These are phyloP conservation scores for Bolboschoenus planiculmis DNA, from an alignment of 176 grass and related monocot species.

Conservation along the genomic window DNA sequence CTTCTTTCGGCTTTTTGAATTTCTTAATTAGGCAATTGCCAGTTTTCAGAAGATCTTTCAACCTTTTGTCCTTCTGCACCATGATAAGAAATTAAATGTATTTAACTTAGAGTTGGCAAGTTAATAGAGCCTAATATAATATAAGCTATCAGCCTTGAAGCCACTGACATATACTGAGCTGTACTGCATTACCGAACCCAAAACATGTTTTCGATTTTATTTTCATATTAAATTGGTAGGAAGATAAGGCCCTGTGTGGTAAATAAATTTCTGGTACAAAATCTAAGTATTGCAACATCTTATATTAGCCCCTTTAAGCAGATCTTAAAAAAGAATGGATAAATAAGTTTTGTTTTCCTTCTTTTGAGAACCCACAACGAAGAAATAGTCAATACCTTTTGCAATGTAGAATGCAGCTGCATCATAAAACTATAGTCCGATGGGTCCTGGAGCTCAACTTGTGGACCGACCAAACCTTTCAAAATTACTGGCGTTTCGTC, in stretches of 20 bases:
- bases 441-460: constrained; percentile 65
- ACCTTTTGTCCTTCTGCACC: constrained; percentile 76
- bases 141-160: background rate
- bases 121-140: background rate
- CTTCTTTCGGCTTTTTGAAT: constrained; percentile 94
- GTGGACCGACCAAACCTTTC: constrained; percentile 47
- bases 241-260: background rate
- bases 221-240: background rate
- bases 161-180: background rate
- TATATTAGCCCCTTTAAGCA: background rate
- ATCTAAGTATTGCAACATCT: background rate
- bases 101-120: background rate
- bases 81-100: background rate
- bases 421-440: constrained; percentile 57
- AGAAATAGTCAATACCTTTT: constrained; percentile 48
- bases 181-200: background rate
- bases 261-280: background rate
- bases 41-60: constrained; percentile 78
- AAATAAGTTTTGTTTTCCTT: constrained; percentile 8
- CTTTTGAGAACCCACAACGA: background rate
- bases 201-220: background rate
- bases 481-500: constrained; percentile 48
- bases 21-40: constrained; percentile 96
- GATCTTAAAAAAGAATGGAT: background rate
- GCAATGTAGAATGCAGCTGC: constrained; percentile 47